Base-by-base conservation (phyloP, 768 basidiomycete genomes). In the Terana coerulea region DNA sequence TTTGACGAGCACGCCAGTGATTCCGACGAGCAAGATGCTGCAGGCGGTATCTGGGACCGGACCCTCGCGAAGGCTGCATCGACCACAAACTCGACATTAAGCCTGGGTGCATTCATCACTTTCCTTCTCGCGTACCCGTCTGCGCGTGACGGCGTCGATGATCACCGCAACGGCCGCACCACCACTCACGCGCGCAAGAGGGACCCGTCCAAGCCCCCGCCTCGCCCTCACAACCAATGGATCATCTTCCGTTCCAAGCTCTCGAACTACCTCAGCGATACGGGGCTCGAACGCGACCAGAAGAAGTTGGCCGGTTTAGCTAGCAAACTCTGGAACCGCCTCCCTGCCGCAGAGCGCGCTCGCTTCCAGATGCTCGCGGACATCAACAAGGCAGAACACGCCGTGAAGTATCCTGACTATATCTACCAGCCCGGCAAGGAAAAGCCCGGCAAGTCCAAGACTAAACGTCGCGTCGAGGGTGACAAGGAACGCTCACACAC, bases 151-250 rank as follows among this genome's bases (percentile, higher is more conserved):
- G 21, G 24, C 43, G 51, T 31, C 30, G 52, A 48, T 22, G 54
- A 37, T n/a, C n/a, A 6, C 25, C 47, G 41, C 59, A 6, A 9
- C 57, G 30, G 45, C 58, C 64, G 40, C 56, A 62, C 2, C 62
- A 64, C 45, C 25, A 57, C 1, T 64, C 64, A 19, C 68, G 69
- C 26, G 21, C 5, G 21, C 42, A n/a, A 61, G 67, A 61, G 9
- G 73, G 72, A 30, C 83, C 83, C 62, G 78, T 89, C 31, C n/a
- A n/a, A n/a, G n/a, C n/a, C n/a, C n/a, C n/a, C n/a, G n/a, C 83
- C 82, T 28, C 83, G 91, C 12, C 91, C 91, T 1, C 77, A 86
- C 49, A 95, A 94, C 61, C 85, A 90, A 9, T 95, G 92, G 74
- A 90, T 92, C 68, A 72, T 91, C 53, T 92, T 80, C 64, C 83